Evolutionary conservation across 768 basidiomycete genomes (phyloP).

Genomic region (Hysterangium stoloniferum): DNA sequence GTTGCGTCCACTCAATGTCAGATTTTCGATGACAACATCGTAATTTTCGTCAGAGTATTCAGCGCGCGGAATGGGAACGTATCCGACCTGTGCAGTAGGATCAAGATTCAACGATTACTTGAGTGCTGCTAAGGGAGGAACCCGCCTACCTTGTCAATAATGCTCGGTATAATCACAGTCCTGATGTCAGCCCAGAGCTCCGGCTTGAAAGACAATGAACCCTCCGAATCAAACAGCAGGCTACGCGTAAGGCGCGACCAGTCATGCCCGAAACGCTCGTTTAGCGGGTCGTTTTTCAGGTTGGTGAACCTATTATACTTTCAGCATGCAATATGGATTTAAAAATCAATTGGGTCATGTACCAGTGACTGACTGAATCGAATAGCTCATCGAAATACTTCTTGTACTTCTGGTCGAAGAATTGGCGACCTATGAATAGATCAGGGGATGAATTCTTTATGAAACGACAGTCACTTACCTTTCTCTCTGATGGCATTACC

Average conservation of each 20-base stretch:
- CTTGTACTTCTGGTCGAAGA: constrained; percentile 72
- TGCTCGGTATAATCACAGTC: constrained; percentile 67
- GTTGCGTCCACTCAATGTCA: constrained; percentile 81
- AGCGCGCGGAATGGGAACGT: constrained; percentile 86
- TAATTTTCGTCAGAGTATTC: constrained; percentile 86
- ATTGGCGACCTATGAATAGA: constrained; percentile 46
- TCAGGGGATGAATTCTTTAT: neutral
- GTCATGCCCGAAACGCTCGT: constrained; percentile 75
- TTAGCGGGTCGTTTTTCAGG: constrained; percentile 79
- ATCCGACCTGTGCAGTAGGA: constrained; percentile 43
- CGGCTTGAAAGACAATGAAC: constrained; percentile 81
- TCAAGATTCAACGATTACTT: neutral
- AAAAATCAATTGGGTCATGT: neutral
- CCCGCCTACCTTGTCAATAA: constrained; percentile 60
- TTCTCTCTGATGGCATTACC: constrained; percentile 56
- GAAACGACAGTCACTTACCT: neutral
- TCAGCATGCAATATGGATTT: neutral
- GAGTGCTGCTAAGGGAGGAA: neutral
- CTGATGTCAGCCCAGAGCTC: constrained; percentile 86
- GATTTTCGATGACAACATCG: constrained; percentile 90
- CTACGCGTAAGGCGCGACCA: constrained; percentile 77
- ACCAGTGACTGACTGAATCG: constrained; percentile 60
- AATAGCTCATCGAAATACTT: constrained; percentile 77
- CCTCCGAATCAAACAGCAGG: constrained; percentile 75
- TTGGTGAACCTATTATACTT: constrained; percentile 44